Evolutionary conservation across 768 basidiomycete species (phyloP).

Genomic region (Chalciporus sphaerocephalus): DNA sequence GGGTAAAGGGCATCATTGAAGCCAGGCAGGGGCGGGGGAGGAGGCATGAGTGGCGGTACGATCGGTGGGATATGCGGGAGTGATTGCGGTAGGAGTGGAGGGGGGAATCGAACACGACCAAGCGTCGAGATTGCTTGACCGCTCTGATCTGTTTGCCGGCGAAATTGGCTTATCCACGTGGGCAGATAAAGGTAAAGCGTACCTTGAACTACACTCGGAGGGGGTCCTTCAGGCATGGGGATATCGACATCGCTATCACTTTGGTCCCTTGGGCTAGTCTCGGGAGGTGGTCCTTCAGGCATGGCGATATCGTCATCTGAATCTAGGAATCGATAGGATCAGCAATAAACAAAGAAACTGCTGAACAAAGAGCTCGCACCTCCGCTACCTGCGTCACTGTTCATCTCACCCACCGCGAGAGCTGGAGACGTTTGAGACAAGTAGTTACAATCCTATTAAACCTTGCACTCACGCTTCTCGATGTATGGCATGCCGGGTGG

Average conservation of each 20-base stretch:
- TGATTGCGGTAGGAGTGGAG: conserved; percentile 23
- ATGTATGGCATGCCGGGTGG: conserved; percentile 97
- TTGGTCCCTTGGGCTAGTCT: conserved; percentile 33
- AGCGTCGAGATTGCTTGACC: conserved; percentile 2
- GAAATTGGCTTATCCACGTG: background rate
- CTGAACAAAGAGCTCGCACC: conserved; percentile 28
- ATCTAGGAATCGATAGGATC: conserved; percentile 7
- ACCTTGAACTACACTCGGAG: conserved; percentile 37
- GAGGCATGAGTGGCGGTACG: conserved; percentile 18
- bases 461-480: conserved; percentile 66
- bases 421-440: conserved; percentile 37
- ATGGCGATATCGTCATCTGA: conserved; percentile 60
- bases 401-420: conserved; percentile 55
- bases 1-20: conserved; percentile 5
- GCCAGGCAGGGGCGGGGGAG: conserved; percentile 17
- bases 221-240: conserved; percentile 82
- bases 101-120: background rate
- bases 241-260: conserved; percentile 78
- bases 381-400: conserved; percentile 57
- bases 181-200: conserved; percentile 2
- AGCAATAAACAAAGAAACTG: background rate
- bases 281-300: conserved; percentile 60
- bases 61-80: conserved; percentile 13
- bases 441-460: background rate
- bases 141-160: conserved; percentile 6